A percentile compares a stretch with the other conserved stretches of the same genome.
These are phyloP conservation scores for Candida ovalis DNA, from an alignment of 805 yeast genomes.

Conservation along the genomic window DNA sequence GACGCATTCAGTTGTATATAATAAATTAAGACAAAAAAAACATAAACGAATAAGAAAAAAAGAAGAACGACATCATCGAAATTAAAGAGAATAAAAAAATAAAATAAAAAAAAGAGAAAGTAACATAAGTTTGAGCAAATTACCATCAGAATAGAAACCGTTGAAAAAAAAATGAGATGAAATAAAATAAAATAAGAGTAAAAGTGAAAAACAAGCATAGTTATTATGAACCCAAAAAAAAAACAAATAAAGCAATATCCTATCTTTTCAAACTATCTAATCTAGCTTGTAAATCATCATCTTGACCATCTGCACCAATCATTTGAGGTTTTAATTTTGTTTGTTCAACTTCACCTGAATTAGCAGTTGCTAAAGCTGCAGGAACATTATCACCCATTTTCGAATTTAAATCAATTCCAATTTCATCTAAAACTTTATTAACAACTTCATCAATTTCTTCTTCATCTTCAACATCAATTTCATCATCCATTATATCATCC, in stretches of 20 bases:
- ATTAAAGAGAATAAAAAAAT: too few relatives aligned
- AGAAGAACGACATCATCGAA: background rate
- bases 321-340: constrained; percentile 14
- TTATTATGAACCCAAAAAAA: too few relatives aligned
- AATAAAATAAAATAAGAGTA: too few relatives aligned
- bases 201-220: too few relatives aligned
- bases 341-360: constrained; percentile 8
- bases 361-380: constrained; percentile 16
- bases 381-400: constrained; percentile 44
- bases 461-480: constrained; percentile 72
- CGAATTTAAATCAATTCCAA: constrained; percentile 78
- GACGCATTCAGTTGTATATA: too few relatives aligned
- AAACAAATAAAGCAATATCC: background rate
- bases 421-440: constrained; percentile 88
- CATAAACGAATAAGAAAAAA: too few relatives aligned
- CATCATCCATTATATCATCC: constrained; percentile 94
- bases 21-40: too few relatives aligned
- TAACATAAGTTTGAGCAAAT: too few relatives aligned
- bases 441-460: constrained; percentile 91
- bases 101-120: too few relatives aligned
- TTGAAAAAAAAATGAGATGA: too few relatives aligned
- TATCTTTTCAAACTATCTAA: constrained; percentile 71
- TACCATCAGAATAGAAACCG: too few relatives aligned
- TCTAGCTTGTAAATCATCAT: constrained; percentile 87
- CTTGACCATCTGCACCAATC: constrained; percentile 45